These are phyloP conservation scores for Schizopora paradoxa DNA, from an alignment of 1,284 basidiomycete genomes.

Conservation along the genomic window DNA sequence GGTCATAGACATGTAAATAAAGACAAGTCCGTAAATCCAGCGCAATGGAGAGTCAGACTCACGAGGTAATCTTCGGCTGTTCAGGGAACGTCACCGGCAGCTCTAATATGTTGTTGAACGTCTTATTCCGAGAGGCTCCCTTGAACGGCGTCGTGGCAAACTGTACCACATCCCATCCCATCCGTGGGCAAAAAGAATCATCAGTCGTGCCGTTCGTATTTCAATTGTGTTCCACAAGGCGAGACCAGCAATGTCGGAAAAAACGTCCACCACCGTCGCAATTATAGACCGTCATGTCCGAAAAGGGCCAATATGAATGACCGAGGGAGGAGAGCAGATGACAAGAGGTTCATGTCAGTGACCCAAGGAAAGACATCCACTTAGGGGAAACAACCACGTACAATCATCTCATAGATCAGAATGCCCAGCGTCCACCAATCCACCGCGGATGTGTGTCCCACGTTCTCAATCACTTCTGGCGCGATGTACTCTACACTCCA, in stretches of 20 bases:
- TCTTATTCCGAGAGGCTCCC: slow-evolving; percentile 89
- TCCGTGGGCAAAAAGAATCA: slow-evolving; percentile 5
- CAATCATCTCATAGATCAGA: slow-evolving; percentile 99
- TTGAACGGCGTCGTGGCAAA: slow-evolving; percentile 99
- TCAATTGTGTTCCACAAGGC: not conserved
- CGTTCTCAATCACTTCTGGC: slow-evolving; percentile 96
- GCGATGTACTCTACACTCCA: slow-evolving; percentile 86
- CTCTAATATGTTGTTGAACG: slow-evolving; percentile 93
- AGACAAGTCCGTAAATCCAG: slow-evolving; percentile 5
- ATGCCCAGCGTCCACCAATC: slow-evolving; percentile 99
- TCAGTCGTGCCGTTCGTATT: not conserved
- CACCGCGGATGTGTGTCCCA: slow-evolving; percentile 96
- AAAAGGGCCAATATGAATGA: no score
- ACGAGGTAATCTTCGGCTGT: slow-evolving; percentile 78
- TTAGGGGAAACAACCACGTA: slow-evolving; percentile 46
- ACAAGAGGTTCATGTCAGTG: not conserved
- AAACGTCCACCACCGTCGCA: not conserved
- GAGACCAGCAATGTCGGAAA: not conserved
- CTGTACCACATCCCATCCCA: slow-evolving; percentile 35
- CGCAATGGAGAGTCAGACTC: slow-evolving; percentile 33
- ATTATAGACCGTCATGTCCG: no score
- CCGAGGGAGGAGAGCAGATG: not conserved
- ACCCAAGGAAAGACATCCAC: not conserved
- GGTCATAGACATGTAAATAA: not conserved
- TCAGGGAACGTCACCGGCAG: slow-evolving; percentile 88